phyloP scores from a whole-genome alignment of 2,329 filamentous ascomycete genomes.

The Colletotrichum nymphaeae region DNA sequence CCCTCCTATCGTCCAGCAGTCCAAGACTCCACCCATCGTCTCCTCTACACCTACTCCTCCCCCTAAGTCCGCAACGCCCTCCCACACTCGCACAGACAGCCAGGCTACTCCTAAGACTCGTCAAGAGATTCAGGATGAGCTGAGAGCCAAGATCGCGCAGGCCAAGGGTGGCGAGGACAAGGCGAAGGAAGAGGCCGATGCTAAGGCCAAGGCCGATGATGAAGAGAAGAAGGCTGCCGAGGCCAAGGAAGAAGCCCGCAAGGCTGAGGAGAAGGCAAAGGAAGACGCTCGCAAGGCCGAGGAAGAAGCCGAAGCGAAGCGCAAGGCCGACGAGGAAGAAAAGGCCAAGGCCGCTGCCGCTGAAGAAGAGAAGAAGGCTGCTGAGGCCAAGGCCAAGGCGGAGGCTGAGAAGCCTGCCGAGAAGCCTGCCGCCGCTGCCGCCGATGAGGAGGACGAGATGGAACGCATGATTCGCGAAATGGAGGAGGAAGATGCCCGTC shows the following conservation, averaged over 20 bases:
- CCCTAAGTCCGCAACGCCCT: conserved; percentile 76
- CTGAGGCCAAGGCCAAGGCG: conserved; percentile 43
- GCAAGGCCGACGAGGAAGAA: neutral
- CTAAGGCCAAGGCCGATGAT: conserved; percentile 52
- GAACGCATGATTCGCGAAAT: conserved; percentile 72
- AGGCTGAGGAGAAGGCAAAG: conserved; percentile 20
- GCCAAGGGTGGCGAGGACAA: conserved; percentile 55
- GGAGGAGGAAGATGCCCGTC: conserved; percentile 65
- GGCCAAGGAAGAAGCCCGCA: conserved; percentile 45
- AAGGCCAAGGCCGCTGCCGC: conserved; percentile 45
- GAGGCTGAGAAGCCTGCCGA: conserved; percentile 49
- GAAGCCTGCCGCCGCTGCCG: conserved; percentile 51
- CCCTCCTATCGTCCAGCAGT: conserved; percentile 59
- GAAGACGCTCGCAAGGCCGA: conserved; percentile 19
- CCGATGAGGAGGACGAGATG: conserved; percentile 64
- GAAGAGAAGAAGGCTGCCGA: conserved; percentile 44
- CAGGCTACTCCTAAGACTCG: conserved; percentile 75
- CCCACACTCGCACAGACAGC: conserved; percentile 79
- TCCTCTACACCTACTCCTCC: conserved; percentile 84
- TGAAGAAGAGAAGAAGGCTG: conserved; percentile 45
- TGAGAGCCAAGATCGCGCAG: conserved; percentile 81
- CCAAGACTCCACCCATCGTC: conserved; percentile 76
- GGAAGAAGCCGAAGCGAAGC: conserved; percentile 10
- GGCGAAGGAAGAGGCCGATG: conserved; percentile 49
- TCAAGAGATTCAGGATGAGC: conserved; percentile 86